Conservation (phyloP, 2,329 filamentous ascomycete genomes). For the Neodidymelliopsis sp. region DNA sequence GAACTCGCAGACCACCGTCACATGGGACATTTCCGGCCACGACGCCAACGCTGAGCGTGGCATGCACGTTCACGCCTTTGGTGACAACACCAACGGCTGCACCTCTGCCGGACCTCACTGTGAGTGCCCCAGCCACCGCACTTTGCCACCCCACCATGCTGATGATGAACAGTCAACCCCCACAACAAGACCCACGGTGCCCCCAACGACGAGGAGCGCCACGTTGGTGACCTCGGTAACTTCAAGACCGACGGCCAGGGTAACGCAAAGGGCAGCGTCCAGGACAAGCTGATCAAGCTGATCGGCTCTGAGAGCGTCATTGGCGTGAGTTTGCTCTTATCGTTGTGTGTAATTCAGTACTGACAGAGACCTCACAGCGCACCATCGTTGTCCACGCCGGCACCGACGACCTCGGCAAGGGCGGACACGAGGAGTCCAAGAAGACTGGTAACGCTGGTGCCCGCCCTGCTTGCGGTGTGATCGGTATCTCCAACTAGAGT, state of each 20-base stretch:
- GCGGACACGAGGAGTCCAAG: constrained; percentile 90
- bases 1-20: constrained; percentile 81
- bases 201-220: constrained; percentile 81
- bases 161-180: constrained; percentile 79
- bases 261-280: constrained; percentile 80
- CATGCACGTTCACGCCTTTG: constrained; percentile 98
- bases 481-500: constrained; percentile 80
- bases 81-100: constrained; percentile 99
- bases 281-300: constrained; percentile 89
- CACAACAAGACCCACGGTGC: constrained; percentile 90
- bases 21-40: constrained; percentile 91
- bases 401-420: constrained; percentile 96
- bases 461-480: constrained; percentile 96
- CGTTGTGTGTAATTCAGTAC: background rate
- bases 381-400: constrained; percentile 94
- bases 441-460: constrained; percentile 96
- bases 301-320: constrained; percentile 95
- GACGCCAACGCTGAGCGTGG: constrained; percentile 96
- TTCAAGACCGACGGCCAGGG: constrained; percentile 93
- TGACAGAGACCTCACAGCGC: constrained; percentile 65
- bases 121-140: constrained; percentile 58
- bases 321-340: constrained; percentile 68
- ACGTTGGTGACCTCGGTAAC: constrained; percentile 98
- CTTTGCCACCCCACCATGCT: constrained; percentile 13
- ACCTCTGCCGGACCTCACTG: constrained; percentile 97